A percentile compares a stretch with the other conserved stretches of the same genome.
phyloP scores from a whole-genome alignment of 495 filamentous ascomycete genomes.

The Aspergillus incahuasiensis region DNA sequence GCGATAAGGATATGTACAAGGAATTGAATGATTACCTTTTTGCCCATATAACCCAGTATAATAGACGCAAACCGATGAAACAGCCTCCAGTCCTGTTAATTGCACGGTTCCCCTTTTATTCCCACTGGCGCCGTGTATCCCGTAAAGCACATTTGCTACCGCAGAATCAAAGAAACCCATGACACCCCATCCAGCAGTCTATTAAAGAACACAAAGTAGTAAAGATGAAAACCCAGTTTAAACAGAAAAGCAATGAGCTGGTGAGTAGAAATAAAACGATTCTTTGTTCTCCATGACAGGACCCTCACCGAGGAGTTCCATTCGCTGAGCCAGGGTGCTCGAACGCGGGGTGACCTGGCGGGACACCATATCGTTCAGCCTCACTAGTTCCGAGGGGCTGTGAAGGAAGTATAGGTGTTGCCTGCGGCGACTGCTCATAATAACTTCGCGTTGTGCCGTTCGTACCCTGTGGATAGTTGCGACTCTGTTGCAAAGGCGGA shows the following conservation, averaged over 20 bases:
- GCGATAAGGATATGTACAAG: constrained; percentile 19
- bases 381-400: constrained; percentile 31
- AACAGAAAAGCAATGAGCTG: constrained; percentile 11
- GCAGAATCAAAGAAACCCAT: constrained; percentile 9
- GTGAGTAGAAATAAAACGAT: background rate
- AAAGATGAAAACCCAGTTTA: constrained; percentile 13
- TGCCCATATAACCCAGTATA: constrained; percentile 7
- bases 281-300: background rate
- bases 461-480: constrained; percentile 29
- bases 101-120: constrained; percentile 20
- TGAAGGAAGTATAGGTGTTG: constrained; percentile 39
- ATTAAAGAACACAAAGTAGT: constrained; percentile 15
- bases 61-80: constrained; percentile 13
- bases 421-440: constrained; percentile 34
- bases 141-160: constrained; percentile 22
- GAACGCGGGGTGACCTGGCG: constrained; percentile 25
- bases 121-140: constrained; percentile 30
- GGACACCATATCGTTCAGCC: constrained; percentile 32
- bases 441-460: constrained; percentile 34
- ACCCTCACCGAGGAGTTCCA: constrained; percentile 33
- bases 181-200: constrained; percentile 26
- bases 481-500: constrained; percentile 37
- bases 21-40: constrained; percentile 13
- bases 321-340: constrained; percentile 31
- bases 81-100: constrained; percentile 16